Base-by-base conservation (phyloP, 1,284 basidiomycete species). In the Tylopilus sp. region DNA sequence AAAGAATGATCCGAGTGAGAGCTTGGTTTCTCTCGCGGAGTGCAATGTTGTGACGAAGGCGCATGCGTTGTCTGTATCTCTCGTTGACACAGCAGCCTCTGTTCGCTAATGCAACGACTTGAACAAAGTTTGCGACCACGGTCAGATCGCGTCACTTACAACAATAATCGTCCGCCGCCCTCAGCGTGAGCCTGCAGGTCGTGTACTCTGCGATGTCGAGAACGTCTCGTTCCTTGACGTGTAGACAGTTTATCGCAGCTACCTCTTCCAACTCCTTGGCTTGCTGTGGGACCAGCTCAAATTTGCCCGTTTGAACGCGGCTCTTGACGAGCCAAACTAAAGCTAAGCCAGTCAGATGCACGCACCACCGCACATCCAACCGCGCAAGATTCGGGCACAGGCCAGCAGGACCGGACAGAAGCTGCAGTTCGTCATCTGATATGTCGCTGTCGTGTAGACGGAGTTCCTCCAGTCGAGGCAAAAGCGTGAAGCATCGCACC, bases 351-450 rank as follows among this genome's bases (percentile, higher is more conserved):
- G 68, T 71, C 12, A 85, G 59, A 55, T 79, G 74, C 11, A 75
- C 73, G 55, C 82, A 85, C 81, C 81, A 84, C 21, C 81, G 73
- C 40, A 85, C 63, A 59, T 84, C 80, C 41, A 86, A 59, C 38
- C 64, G 65, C 35, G 62, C 60, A 25, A 84, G 72, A 44, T 58
- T 63, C 18, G 77, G 81, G 51, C 80, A 84, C 15, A 74, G 57
- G 4, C 71, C 72, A 11, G 50, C 53, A n/a, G 70, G 66, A 3
- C 74, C 73, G 26, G 65, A 58, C 21, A 84, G 59, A 36, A 64
- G 53, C 10, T 59, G 55, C 8, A 85, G 53, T 23, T 74, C 71
- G n/a, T 65, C 63, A 58, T 82, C 76, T 16, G 76, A 65, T 51
- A 85, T 76, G 34, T 82, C 79, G 49, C 77, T 79, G 56, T 82